Conservation (phyloP, 352 stramenopile genomes). For the Pythium folliculosum region DNA sequence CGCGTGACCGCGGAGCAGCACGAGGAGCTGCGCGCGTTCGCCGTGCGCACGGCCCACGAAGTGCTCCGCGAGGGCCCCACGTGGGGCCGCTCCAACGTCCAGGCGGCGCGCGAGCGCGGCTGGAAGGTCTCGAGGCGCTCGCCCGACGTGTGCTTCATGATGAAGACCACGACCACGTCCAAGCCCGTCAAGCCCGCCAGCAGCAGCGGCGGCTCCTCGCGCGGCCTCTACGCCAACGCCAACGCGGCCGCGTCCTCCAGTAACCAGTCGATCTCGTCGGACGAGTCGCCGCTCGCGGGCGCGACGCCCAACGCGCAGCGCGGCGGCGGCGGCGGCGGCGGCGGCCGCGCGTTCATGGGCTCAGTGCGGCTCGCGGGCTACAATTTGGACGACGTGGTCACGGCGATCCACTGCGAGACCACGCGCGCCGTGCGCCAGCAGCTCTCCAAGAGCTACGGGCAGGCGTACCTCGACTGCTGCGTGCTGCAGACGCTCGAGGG, state of each 20-base stretch:
- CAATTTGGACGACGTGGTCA: slow-evolving; percentile 70
- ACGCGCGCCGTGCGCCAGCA: slow-evolving; percentile 49
- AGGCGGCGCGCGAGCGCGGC: slow-evolving; percentile 40
- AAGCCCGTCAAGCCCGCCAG: slow-evolving; percentile 23
- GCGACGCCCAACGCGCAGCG: not conserved
- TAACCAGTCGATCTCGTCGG: slow-evolving; percentile 9
- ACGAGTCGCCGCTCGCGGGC: slow-evolving; percentile 11
- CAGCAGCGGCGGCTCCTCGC: slow-evolving; percentile 3
- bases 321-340: slow-evolving; percentile 1
- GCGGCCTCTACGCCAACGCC: not conserved
- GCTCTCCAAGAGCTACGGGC: slow-evolving; percentile 48
- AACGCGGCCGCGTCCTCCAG: not conserved
- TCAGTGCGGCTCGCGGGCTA: slow-evolving; percentile 41
- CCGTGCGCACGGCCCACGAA: slow-evolving; percentile 49
- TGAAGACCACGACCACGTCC: slow-evolving; percentile 42
- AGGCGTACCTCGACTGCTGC: slow-evolving; percentile 58
- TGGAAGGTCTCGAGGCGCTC: slow-evolving; percentile 59
- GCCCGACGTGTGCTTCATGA: slow-evolving; percentile 54
- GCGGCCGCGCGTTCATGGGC: slow-evolving; percentile 52
- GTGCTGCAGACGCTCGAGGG: slow-evolving; percentile 66
- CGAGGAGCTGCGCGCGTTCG: slow-evolving; percentile 61
- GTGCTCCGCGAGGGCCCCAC: slow-evolving; percentile 60
- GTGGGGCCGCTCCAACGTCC: slow-evolving; percentile 65
- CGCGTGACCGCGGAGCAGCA: slow-evolving; percentile 53
- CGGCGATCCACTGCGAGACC: slow-evolving; percentile 60